Evolutionary conservation across 192 early-diverging fungal species (phyloP).

Genomic region (Oehlia diaphana): DNA sequence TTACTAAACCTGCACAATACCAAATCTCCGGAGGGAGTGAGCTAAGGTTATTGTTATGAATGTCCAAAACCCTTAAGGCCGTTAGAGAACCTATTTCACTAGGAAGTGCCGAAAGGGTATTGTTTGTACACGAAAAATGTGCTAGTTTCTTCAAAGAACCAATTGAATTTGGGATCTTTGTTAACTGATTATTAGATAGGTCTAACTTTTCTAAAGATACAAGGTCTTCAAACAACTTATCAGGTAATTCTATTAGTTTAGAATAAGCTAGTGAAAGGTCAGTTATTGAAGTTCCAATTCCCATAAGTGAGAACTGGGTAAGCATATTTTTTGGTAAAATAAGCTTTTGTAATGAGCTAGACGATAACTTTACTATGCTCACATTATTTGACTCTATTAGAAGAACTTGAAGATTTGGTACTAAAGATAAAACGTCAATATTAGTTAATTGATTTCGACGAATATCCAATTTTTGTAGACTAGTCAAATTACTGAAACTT

Average conservation of each 20-base stretch:
- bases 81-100: constrained; percentile 65
- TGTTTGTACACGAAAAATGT: constrained; percentile 65
- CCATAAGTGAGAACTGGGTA: constrained; percentile 61
- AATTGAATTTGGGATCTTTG: constrained; percentile 63
- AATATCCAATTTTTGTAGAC: constrained; percentile 75
- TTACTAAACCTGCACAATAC: constrained; percentile 64
- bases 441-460: constrained; percentile 80
- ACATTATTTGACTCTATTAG: constrained; percentile 75
- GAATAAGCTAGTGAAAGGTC: constrained; percentile 63
- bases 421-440: constrained; percentile 53
- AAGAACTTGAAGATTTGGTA: constrained; percentile 61
- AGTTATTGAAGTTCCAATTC: constrained; percentile 38
- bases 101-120: constrained; percentile 66
- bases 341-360: constrained; percentile 54
- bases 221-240: constrained; percentile 60
- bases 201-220: constrained; percentile 57
- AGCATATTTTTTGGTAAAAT: constrained; percentile 70
- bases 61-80: constrained; percentile 62
- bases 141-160: constrained; percentile 53
- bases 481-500: constrained; percentile 54
- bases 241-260: constrained; percentile 67
- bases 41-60: constrained; percentile 77
- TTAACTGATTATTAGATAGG: constrained; percentile 72
- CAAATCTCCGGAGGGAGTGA: constrained; percentile 76
- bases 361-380: constrained; percentile 59